Conservation (phyloP, 2,329 filamentous ascomycete species). For the Aureobasidium uvarum region DNA sequence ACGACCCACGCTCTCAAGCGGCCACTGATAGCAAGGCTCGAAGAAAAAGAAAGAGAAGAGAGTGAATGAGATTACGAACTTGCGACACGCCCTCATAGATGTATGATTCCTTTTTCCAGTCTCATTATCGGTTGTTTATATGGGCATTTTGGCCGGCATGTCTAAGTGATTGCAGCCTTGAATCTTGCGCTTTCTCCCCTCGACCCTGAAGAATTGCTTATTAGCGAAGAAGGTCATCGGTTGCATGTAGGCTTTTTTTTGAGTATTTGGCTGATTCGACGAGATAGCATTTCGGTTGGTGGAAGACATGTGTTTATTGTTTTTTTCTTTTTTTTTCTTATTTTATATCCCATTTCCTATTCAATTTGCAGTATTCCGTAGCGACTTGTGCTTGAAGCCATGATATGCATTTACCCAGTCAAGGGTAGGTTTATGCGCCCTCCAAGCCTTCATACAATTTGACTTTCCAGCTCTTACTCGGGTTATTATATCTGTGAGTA, state of each 20-base stretch:
- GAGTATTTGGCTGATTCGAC: neutral
- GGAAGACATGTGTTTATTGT: neutral
- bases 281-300: constrained; percentile 5
- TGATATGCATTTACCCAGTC: neutral
- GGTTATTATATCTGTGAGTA: constrained; percentile 44
- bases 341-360: neutral
- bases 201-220: neutral
- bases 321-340: no score
- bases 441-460: constrained; percentile 47
- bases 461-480: constrained; percentile 44
- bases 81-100: constrained; percentile 14
- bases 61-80: constrained; percentile 22
- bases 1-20: constrained; percentile 15
- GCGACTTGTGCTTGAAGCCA: neutral
- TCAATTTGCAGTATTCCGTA: neutral
- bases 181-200: neutral
- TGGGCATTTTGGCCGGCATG: constrained; percentile 9
- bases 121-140: constrained; percentile 23
- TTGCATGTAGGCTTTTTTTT: neutral
- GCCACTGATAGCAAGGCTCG: neutral
- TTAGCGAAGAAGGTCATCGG: neutral
- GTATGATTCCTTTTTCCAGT: constrained; percentile 17
- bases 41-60: constrained; percentile 26
- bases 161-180: neutral
- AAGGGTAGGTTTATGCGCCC: constrained; percentile 21